phyloP scores from a whole-genome alignment of 345 rosid species.

The Anastatica hierochuntica region DNA sequence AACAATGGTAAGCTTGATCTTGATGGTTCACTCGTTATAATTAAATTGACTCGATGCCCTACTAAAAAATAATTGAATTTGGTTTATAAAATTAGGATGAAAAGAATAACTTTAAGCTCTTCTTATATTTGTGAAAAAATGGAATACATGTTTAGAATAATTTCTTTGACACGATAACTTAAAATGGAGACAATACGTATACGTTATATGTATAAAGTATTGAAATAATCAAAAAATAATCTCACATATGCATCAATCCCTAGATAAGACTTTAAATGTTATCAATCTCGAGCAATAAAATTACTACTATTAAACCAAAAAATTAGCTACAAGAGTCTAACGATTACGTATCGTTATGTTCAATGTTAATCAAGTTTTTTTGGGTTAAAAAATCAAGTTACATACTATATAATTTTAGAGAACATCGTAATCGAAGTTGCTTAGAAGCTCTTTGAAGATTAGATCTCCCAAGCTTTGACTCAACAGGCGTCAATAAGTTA shows the following conservation, averaged over 20 bases:
- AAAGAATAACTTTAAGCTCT: too few species aligned
- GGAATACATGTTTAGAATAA: neutral
- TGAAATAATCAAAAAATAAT: too few species aligned
- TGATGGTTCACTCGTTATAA: too few species aligned
- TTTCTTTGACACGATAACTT: neutral
- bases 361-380: too few species aligned
- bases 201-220: too few species aligned
- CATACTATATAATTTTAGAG: too few species aligned
- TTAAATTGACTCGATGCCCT: too few species aligned
- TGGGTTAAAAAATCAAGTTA: too few species aligned
- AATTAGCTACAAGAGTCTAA: constrained; percentile 18
- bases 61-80: too few species aligned
- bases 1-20: too few species aligned
- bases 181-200: neutral
- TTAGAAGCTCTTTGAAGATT: neutral
- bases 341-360: constrained; percentile 15
- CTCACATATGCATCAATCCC: constrained; percentile 10
- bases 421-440: constrained; percentile 17
- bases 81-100: too few species aligned
- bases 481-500: constrained; percentile 25
- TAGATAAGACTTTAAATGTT: constrained; percentile 8
- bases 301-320: constrained; percentile 2
- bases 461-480: constrained; percentile 21
- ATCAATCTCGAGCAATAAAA: constrained; percentile 11
- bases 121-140: too few species aligned